A percentile compares a stretch with the other conserved stretches of the same genome.
Conservation (phyloP, 768 basidiomycete genomes). For the Neoboletus magnificus region DNA sequence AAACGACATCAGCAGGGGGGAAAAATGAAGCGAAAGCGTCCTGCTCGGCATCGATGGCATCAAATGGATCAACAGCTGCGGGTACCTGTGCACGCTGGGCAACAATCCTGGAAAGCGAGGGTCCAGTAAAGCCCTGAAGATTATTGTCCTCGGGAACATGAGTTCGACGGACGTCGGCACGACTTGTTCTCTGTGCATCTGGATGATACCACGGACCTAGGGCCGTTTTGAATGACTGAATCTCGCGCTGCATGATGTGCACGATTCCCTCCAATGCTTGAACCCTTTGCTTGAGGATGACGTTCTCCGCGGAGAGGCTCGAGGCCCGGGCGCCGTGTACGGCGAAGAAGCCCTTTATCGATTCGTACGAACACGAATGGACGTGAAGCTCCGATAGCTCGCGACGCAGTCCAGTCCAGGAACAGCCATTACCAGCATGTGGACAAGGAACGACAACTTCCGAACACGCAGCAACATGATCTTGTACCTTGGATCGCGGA, state of each 20-base stretch:
- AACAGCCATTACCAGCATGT: conserved; percentile 50
- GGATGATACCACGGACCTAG: conserved; percentile 64
- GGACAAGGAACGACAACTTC: conserved; percentile 39
- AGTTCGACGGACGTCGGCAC: conserved; percentile 7
- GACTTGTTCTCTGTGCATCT: conserved; percentile 28
- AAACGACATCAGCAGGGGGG: conserved; percentile 26
- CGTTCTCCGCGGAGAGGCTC: conserved; percentile 60
- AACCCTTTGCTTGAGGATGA: conserved; percentile 54
- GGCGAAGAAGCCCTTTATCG: conserved; percentile 57
- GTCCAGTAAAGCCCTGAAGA: conserved; percentile 12
- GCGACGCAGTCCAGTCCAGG: conserved; percentile 47
- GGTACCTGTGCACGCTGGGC: conserved; percentile 12
- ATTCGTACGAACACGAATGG: conserved; percentile 52
- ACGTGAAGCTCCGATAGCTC: conserved; percentile 37
- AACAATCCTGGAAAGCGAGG: conserved; percentile 16
- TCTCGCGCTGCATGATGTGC: conserved; percentile 51
- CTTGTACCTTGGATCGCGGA: conserved; percentile 31
- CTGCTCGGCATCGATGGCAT: conserved; percentile 20
- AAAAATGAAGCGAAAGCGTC: conserved; percentile 26
- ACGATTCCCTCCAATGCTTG: conserved; percentile 56
- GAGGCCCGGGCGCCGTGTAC: conserved; percentile 39
- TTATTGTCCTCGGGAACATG: conserved; percentile 11
- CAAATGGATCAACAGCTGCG: conserved; percentile 16
- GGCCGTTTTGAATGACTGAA: conserved; percentile 50
- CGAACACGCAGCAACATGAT: conserved; percentile 40